A percentile compares a stretch with the other conserved stretches of the same genome.
Conservation (phyloP, 441 rosid species). For the Lepidium campestre region DNA sequence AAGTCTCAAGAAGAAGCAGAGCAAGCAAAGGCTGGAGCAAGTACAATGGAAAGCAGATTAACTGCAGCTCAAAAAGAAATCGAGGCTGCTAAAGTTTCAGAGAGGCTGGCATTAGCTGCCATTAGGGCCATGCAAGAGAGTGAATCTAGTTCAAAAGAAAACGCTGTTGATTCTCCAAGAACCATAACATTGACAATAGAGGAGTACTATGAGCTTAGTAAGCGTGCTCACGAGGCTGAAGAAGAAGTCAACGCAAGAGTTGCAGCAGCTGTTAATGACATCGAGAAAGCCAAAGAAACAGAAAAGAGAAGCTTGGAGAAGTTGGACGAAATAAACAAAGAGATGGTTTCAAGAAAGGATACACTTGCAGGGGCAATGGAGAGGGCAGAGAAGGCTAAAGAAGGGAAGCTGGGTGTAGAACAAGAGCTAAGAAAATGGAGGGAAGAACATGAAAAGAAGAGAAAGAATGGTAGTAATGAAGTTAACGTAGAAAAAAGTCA, state of each 20-base stretch:
- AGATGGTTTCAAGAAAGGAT: constrained; percentile 55
- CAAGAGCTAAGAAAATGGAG: constrained; percentile 89
- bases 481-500: constrained; percentile 22
- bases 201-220: constrained; percentile 86
- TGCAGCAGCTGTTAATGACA: constrained; percentile 61
- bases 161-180: constrained; percentile 35
- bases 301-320: constrained; percentile 47
- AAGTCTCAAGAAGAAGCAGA: constrained; percentile 80
- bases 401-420: constrained; percentile 75
- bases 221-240: constrained; percentile 71
- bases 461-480: constrained; percentile 47
- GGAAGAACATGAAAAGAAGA: constrained; percentile 63
- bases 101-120: constrained; percentile 76
- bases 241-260: constrained; percentile 68
- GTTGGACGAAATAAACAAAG: constrained; percentile 59
- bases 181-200: constrained; percentile 67
- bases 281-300: constrained; percentile 68
- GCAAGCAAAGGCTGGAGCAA: constrained; percentile 71
- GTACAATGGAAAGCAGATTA: constrained; percentile 65
- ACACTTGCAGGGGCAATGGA: constrained; percentile 53
- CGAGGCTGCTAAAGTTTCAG: constrained; percentile 81
- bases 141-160: constrained; percentile 43
- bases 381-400: constrained; percentile 84
- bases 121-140: constrained; percentile 84
- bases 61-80: constrained; percentile 80